Percentiles rank a stretch among this genome's conserved stretches.
These are phyloP conservation scores for Citrus sinensis DNA, from an alignment of 345 rosid genomes.

Conservation along the genomic window DVS_A1.0 CM039163.1:50512501-50513000, in stretches of 20 bases:
- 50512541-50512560: background rate
- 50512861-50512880: background rate
- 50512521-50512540: background rate
- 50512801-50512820: background rate
- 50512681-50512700: background rate
- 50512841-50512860: background rate
- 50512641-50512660: background rate
- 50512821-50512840: background rate
- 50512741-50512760: background rate
- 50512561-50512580: background rate
- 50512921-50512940: background rate
- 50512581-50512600: background rate
- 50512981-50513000: background rate
- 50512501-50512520: background rate
- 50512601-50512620: conserved; percentile 8
- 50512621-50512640: background rate
- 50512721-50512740: background rate
- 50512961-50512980: background rate
- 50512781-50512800: background rate
- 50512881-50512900: too few relatives aligned
- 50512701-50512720: background rate
- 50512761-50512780: background rate
- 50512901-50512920: background rate
- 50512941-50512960: background rate
- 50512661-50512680: background rate